Percentiles rank a stretch among this genome's conserved stretches.
phyloP scores from a whole-genome alignment of 2,329 filamentous ascomycete species.

The Achaetomium macrosporum region DNA sequence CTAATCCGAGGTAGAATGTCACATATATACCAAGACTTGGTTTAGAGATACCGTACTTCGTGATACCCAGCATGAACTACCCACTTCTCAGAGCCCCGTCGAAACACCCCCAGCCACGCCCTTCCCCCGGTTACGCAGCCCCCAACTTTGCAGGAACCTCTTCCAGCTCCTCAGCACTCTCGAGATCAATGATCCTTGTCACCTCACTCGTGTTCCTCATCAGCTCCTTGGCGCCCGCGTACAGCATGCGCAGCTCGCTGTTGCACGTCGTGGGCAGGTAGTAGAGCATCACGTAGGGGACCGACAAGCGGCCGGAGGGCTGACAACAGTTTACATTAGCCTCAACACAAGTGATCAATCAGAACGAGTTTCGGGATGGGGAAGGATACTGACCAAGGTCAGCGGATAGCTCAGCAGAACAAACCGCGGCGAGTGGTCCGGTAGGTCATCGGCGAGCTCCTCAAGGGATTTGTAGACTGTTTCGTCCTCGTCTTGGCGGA shows the following conservation, averaged over 20 bases:
- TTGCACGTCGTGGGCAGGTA: slow-evolving; percentile 93
- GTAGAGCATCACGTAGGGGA: slow-evolving; percentile 92
- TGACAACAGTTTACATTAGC: slow-evolving; percentile 31
- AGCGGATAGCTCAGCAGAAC: slow-evolving; percentile 87
- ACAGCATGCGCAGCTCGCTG: slow-evolving; percentile 81
- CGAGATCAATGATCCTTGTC: slow-evolving; percentile 79
- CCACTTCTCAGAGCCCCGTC: neutral
- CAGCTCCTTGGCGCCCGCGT: slow-evolving; percentile 91
- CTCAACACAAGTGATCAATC: neutral
- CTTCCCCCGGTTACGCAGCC: slow-evolving; percentile 25
- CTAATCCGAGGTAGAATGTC: neutral
- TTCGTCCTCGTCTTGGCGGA: slow-evolving; percentile 73
- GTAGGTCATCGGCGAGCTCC: slow-evolving; percentile 80
- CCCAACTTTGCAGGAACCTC: slow-evolving; percentile 65
- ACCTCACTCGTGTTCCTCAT: slow-evolving; percentile 91
- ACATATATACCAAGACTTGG: neutral
- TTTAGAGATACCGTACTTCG: neutral
- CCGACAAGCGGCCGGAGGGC: slow-evolving; percentile 76
- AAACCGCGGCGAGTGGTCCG: slow-evolving; percentile 85
- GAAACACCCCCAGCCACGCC: neutral
- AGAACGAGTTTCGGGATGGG: neutral
- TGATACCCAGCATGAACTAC: too few species aligned
- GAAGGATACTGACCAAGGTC: slow-evolving; percentile 57
- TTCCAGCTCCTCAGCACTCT: slow-evolving; percentile 71
- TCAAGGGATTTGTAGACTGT: slow-evolving; percentile 73